A percentile compares a stretch with the other conserved stretches of the same genome.
Evolutionary conservation across 192 early-diverging fungal genomes (phyloP).

Genomic region (Entomortierella chlamydospora): DNA sequence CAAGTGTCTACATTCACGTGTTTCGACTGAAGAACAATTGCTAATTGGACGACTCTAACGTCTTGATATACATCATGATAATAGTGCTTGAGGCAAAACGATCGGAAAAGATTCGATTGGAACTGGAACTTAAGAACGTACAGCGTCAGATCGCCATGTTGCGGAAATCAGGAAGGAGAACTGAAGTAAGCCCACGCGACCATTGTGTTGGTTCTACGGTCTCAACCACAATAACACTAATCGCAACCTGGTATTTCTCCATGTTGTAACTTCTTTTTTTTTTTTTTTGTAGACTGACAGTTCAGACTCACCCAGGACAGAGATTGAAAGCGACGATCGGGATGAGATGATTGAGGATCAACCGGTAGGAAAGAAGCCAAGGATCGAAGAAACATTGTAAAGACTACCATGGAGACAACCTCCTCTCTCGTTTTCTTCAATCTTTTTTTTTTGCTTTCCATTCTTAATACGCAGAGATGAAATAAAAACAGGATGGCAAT

Average conservation of each 20-base stretch:
- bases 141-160: slow-evolving; percentile 66
- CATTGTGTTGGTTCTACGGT: too few relatives aligned
- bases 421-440: too few relatives aligned
- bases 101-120: slow-evolving; percentile 68
- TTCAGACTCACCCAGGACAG: slow-evolving; percentile 53
- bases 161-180: slow-evolving; percentile 45
- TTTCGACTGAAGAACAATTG: not conserved
- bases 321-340: slow-evolving; percentile 49
- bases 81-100: slow-evolving; percentile 71
- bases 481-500: too few relatives aligned
- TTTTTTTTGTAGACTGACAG: slow-evolving; percentile 25
- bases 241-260: too few relatives aligned
- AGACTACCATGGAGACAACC: too few relatives aligned
- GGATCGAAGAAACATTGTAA: slow-evolving; percentile 4
- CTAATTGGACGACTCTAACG: not conserved
- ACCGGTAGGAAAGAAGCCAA: slow-evolving; percentile 35
- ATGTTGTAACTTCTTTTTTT: not conserved
- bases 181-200: slow-evolving; percentile 17
- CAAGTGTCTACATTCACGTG: not conserved
- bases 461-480: too few relatives aligned
- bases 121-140: slow-evolving; percentile 69
- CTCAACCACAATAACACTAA: not conserved
- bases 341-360: slow-evolving; percentile 62
- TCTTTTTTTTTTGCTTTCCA: too few relatives aligned
- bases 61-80: too few relatives aligned